Evolutionary conservation across 768 basidiomycete species (phyloP), one percentile per base, ranked within the genome.

Genomic region (Russula compacta): DNA sequence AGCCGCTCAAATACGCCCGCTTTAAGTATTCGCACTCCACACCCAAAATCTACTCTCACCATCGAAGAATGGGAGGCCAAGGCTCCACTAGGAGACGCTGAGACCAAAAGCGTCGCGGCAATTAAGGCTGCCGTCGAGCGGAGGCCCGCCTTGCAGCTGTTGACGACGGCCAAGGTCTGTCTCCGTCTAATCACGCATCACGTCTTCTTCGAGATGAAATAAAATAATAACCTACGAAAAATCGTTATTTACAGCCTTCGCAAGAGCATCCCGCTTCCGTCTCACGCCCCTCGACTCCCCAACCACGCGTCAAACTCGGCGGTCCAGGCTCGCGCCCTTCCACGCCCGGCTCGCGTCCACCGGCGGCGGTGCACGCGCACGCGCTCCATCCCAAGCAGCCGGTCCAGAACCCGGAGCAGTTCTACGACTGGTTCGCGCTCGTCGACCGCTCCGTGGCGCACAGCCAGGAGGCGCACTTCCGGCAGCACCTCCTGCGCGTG

Each of bases 391-490:
- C 91, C 2, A 82, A 80, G 53, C 81, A 84, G 43, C 86, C 90
- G 5, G 85, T 98, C 42, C 82, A 87, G 64, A 95, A 93, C 0
- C 87, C 94, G 1, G 92, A 98, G 68, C 93, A 98, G 66, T 95
- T 99, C 73, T 92, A 95, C 70, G 95, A 98, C 74, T 97, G 94
- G 87, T 95, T 94, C 72, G 79, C 91, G 4, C 79, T 89, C 43
- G 85, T 99, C 56, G 94, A 97, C 65, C 80, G 88, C 15, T 88
- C 89, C 3, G 91, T 97, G 40, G 88, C 93, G 8, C 92, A 93
- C 68, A 89, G 89, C 61, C 95, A 98, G 69, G 95, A 98, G 69
- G 84, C 92, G 6, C 87, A 94, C 70, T 98, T 97, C 71, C 81
- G 92, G 29, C 84, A 85, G 0, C 90, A 98, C 72, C 81, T 95